These are phyloP conservation scores for Parastagonospora avenae DNA, from an alignment of 2,329 filamentous ascomycete genomes.

Conservation along the genomic window DNA sequence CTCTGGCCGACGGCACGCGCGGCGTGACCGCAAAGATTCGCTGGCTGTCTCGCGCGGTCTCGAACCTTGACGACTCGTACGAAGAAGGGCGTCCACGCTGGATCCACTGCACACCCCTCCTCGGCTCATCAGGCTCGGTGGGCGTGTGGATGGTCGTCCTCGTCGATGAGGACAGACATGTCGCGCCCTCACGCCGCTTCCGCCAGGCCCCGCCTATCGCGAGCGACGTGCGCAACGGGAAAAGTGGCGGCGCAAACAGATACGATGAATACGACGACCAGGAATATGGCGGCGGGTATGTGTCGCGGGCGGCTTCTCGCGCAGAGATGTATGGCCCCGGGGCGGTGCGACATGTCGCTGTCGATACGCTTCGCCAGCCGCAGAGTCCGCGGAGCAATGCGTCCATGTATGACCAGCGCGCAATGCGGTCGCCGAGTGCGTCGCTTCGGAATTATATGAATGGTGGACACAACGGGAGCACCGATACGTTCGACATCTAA, in stretches of 20 bases:
- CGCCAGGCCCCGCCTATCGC: constrained; percentile 39
- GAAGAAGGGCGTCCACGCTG: constrained; percentile 69
- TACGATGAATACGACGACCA: constrained; percentile 15
- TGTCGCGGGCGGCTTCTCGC: constrained; percentile 1
- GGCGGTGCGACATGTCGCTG: constrained; percentile 5
- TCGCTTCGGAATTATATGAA: constrained; percentile 11
- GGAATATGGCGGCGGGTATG: not conserved
- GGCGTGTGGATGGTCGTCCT: constrained; percentile 82
- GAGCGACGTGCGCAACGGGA: constrained; percentile 26
- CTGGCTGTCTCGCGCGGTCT: constrained; percentile 59
- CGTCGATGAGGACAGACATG: constrained; percentile 60
- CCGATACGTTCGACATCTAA: constrained; percentile 22
- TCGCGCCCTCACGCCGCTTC: constrained; percentile 28
- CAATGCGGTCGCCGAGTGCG: constrained; percentile 11
- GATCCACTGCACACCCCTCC: constrained; percentile 77
- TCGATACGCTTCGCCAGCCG: constrained; percentile 12
- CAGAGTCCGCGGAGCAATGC: constrained; percentile 9
- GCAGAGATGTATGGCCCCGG: constrained; percentile 5
- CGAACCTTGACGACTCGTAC: constrained; percentile 50
- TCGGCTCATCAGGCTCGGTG: constrained; percentile 69
- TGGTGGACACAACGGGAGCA: constrained; percentile 11
- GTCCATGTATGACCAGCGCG: constrained; percentile 13
- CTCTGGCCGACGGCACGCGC: constrained; percentile 66
- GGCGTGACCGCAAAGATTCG: constrained; percentile 76
- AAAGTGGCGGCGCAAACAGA: constrained; percentile 2